Conservation (phyloP, 176 grass and related monocot genomes). For the Rhynchospora tenuis region DNA sequence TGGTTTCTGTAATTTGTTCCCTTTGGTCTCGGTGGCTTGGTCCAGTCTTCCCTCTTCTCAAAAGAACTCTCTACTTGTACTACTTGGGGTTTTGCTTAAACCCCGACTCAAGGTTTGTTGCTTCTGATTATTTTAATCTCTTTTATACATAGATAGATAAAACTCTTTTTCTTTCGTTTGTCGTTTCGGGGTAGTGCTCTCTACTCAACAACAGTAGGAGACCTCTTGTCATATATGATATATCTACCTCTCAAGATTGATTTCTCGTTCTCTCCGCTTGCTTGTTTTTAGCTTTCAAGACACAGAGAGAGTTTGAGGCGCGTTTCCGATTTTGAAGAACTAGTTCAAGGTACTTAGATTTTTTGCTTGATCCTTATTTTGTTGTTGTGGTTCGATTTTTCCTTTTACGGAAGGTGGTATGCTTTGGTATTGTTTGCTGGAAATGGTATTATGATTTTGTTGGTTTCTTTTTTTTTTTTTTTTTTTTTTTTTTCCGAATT, state of each 20-base stretch:
- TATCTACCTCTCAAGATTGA: too few relatives aligned
- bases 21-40: too few relatives aligned
- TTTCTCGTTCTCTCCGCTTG: slow-evolving; percentile 17
- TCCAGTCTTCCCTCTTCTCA: background rate
- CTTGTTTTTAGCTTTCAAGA: background rate
- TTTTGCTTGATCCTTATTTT: background rate
- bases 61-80: background rate
- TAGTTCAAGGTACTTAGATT: background rate
- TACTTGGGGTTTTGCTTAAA: slow-evolving; percentile 1
- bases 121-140: background rate
- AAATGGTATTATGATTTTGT: background rate
- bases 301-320: background rate
- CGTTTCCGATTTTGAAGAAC: background rate
- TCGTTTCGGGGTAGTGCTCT: background rate
- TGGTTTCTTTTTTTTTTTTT: background rate
- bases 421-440: background rate
- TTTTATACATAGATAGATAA: too few relatives aligned
- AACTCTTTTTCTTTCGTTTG: background rate
- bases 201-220: too few relatives aligned
- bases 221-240: too few relatives aligned
- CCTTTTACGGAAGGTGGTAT: background rate
- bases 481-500: background rate
- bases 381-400: background rate
- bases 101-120: background rate
- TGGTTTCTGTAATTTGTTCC: background rate